These are phyloP conservation scores for Grosmannia serpens DNA, from an alignment of 2,329 filamentous ascomycete genomes.

Conservation along the genomic window DNA sequence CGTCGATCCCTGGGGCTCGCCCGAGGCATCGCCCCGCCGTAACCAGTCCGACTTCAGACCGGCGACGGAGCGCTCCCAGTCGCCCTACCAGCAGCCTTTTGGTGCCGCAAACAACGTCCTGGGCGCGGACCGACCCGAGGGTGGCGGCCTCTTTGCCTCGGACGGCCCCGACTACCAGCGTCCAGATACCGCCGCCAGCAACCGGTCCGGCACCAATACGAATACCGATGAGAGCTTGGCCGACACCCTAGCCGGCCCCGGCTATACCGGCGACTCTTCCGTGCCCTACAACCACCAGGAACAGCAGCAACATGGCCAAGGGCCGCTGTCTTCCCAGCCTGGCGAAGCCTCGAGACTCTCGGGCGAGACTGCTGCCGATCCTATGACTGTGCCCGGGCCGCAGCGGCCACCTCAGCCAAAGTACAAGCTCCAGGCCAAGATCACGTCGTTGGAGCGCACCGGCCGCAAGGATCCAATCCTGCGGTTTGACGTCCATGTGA, in stretches of 20 bases:
- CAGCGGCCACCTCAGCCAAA: conserved; percentile 47
- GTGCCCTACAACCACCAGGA: conserved; percentile 17
- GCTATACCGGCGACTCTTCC: conserved; percentile 8
- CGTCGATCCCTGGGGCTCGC: conserved; percentile 46
- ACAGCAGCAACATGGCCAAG: conserved; percentile 7
- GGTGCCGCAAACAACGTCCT: conserved; percentile 30
- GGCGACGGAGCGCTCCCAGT: conserved; percentile 26
- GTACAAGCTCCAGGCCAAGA: conserved; percentile 86
- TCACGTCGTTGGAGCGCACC: conserved; percentile 83
- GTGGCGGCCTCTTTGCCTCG: conserved; percentile 20
- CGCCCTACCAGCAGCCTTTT: conserved; percentile 27
- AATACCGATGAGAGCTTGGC: conserved; percentile 22
- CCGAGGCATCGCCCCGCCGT: conserved; percentile 36
- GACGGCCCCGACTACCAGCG: conserved; percentile 29
- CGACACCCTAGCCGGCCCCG: conserved; percentile 12
- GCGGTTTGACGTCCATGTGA: conserved; percentile 91
- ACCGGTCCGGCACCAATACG: conserved; percentile 24
- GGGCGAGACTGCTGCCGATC: conserved; percentile 13
- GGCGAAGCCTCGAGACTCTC: conserved; percentile 9
- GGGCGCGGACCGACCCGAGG: conserved; percentile 19
- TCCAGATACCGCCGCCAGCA: conserved; percentile 35
- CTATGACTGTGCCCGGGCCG: conserved; percentile 12
- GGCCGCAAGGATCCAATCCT: conserved; percentile 93
- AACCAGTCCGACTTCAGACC: conserved; percentile 30
- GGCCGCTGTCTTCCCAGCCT: neutral